These are phyloP conservation scores for Podospora australis DNA, from an alignment of 495 filamentous ascomycete species.

Conservation along the genomic window DNA sequence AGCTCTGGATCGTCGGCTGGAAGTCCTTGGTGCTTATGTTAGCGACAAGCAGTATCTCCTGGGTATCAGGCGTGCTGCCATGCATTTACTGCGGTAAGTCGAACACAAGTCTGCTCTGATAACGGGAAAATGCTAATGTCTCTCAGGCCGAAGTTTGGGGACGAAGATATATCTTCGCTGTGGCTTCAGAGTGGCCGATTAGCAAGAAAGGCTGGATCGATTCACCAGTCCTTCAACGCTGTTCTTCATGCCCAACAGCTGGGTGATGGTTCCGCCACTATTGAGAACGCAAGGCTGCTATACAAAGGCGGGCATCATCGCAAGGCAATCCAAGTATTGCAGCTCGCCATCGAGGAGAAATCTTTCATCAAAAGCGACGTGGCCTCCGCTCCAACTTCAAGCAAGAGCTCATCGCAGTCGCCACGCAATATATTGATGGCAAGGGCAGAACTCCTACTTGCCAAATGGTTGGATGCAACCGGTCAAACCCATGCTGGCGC, in stretches of 20 bases:
- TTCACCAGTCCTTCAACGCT: constrained; percentile 83
- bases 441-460: constrained; percentile 73
- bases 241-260: constrained; percentile 82
- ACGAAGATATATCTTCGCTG: constrained; percentile 67
- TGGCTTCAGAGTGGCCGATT: constrained; percentile 85
- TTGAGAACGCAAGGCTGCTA: constrained; percentile 88
- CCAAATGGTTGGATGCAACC: constrained; percentile 93
- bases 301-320: constrained; percentile 93
- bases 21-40: constrained; percentile 77
- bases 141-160: constrained; percentile 41
- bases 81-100: constrained; percentile 63
- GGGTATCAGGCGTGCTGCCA: constrained; percentile 76
- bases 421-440: constrained; percentile 53
- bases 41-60: constrained; percentile 92
- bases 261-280: constrained; percentile 75
- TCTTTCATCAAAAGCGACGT: constrained; percentile 43
- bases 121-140: constrained; percentile 24
- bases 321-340: constrained; percentile 86
- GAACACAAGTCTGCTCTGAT: neutral
- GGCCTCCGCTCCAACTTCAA: constrained; percentile 38
- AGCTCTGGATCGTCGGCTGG: constrained; percentile 66
- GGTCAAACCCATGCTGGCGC: constrained; percentile 80
- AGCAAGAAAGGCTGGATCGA: constrained; percentile 75
- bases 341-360: constrained; percentile 73
- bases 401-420: constrained; percentile 31